A percentile compares a stretch with the other conserved stretches of the same genome.
Evolutionary conservation across 306 rosid genomes (phyloP).

Genomic region (Cercis canadensis): DNA sequence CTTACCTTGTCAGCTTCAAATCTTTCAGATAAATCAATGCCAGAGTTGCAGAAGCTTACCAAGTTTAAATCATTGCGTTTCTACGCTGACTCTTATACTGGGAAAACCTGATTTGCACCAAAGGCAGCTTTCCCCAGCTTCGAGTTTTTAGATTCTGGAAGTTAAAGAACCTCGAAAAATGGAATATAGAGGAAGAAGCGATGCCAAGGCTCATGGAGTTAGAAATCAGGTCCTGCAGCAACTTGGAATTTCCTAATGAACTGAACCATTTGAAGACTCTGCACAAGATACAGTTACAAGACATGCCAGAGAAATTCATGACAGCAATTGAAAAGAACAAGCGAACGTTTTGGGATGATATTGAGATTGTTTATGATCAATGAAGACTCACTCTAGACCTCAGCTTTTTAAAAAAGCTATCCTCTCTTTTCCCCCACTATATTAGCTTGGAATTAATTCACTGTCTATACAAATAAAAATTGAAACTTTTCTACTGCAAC

Average conservation of each 20-base stretch:
- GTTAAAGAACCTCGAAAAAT: slow-evolving; percentile 25
- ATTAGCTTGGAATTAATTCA: neutral
- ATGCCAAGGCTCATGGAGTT: slow-evolving; percentile 42
- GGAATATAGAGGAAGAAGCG: slow-evolving; percentile 37
- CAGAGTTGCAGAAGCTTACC: slow-evolving; percentile 32
- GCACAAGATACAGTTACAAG: slow-evolving; percentile 25
- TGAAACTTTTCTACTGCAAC: slow-evolving; percentile 4
- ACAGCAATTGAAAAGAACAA: neutral
- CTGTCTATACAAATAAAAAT: neutral
- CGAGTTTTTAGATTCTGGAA: slow-evolving; percentile 45
- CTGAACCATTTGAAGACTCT: slow-evolving; percentile 39
- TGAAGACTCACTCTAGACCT: neutral
- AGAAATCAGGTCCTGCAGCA: slow-evolving; percentile 37
- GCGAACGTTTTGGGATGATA: neutral
- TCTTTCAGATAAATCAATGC: slow-evolving; percentile 38
- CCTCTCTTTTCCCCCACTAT: neutral
- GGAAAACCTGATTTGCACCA: slow-evolving; percentile 24
- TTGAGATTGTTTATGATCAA: slow-evolving; percentile 8
- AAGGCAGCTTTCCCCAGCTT: slow-evolving; percentile 38
- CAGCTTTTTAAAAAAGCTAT: neutral
- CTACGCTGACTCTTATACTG: slow-evolving; percentile 36
- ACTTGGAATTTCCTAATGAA: neutral
- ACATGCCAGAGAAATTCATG: slow-evolving; percentile 26
- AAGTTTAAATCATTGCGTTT: slow-evolving; percentile 34
- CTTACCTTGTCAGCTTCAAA: slow-evolving; percentile 51